These are phyloP conservation scores for Aspergillus pseudonomiae DNA, from an alignment of 2,329 filamentous ascomycete genomes.

Conservation along the genomic window DNA sequence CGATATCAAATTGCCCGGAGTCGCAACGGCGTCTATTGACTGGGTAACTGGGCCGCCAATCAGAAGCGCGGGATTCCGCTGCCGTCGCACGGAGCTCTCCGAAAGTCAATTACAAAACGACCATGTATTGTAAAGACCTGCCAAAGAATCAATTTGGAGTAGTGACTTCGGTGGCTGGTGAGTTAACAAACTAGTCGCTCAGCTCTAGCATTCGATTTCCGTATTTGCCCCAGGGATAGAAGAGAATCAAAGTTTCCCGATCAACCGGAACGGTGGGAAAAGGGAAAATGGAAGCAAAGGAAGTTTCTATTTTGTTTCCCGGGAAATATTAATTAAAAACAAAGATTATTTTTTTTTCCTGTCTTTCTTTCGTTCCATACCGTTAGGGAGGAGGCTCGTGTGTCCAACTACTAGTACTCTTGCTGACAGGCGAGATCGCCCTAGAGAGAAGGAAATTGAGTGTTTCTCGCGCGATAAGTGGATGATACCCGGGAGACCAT, in stretches of 20 bases:
- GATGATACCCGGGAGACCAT: background rate
- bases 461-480: background rate
- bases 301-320: too few relatives aligned
- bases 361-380: too few relatives aligned
- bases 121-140: conserved; percentile 13
- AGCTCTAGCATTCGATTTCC: background rate
- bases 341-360: too few relatives aligned
- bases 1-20: conserved; percentile 1
- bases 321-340: too few relatives aligned
- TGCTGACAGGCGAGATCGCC: background rate
- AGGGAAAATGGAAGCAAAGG: background rate
- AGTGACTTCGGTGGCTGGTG: background rate
- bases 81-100: conserved; percentile 17
- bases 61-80: background rate
- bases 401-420: background rate
- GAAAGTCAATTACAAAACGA: conserved; percentile 16
- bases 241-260: background rate
- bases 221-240: background rate
- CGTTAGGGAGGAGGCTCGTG: background rate
- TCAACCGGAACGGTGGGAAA: background rate
- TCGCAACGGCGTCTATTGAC: conserved; percentile 10
- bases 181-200: background rate
- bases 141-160: background rate
- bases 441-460: background rate
- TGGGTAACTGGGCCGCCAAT: conserved; percentile 14